Percentiles rank a stretch among this genome's conserved stretches.
Evolutionary conservation across 2,329 filamentous ascomycete genomes (phyloP).

Genomic region (Aspergillus japonicus): DNA sequence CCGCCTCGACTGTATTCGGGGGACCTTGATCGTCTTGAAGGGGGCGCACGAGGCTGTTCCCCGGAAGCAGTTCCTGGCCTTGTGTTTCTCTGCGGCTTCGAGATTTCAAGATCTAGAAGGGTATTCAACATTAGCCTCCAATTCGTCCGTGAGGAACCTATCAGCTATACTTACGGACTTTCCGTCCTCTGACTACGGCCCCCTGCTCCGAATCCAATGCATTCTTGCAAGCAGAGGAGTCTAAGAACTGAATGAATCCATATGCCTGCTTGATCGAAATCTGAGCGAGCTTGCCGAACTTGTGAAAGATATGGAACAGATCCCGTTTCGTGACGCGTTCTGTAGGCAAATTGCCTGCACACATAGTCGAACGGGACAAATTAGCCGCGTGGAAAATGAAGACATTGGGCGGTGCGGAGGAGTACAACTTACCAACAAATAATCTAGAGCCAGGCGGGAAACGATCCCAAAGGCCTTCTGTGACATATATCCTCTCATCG

Average conservation of each 20-base stretch:
- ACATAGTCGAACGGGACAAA: conserved; percentile 6
- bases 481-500: conserved; percentile 52
- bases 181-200: conserved; percentile 77
- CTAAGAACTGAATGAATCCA: conserved; percentile 92
- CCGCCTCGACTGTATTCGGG: conserved; percentile 57
- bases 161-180: conserved; percentile 70
- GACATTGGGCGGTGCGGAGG: background rate
- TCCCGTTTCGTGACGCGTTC: conserved; percentile 93
- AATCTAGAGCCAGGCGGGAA: conserved; percentile 50
- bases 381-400: background rate
- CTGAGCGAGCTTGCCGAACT: conserved; percentile 82
- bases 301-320: conserved; percentile 86
- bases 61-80: conserved; percentile 50
- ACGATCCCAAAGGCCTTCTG: conserved; percentile 53
- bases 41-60: conserved; percentile 37
- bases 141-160: conserved; percentile 13
- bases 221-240: conserved; percentile 67
- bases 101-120: conserved; percentile 52
- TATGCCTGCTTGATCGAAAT: conserved; percentile 96
- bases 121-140: conserved; percentile 6
- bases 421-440: conserved; percentile 46
- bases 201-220: conserved; percentile 80
- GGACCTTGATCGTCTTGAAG: conserved; percentile 59
- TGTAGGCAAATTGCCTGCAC: conserved; percentile 79
- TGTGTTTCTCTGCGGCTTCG: conserved; percentile 79